Conservation (phyloP, 2,329 filamentous ascomycete species). For the Beauveria asiatica region DNA sequence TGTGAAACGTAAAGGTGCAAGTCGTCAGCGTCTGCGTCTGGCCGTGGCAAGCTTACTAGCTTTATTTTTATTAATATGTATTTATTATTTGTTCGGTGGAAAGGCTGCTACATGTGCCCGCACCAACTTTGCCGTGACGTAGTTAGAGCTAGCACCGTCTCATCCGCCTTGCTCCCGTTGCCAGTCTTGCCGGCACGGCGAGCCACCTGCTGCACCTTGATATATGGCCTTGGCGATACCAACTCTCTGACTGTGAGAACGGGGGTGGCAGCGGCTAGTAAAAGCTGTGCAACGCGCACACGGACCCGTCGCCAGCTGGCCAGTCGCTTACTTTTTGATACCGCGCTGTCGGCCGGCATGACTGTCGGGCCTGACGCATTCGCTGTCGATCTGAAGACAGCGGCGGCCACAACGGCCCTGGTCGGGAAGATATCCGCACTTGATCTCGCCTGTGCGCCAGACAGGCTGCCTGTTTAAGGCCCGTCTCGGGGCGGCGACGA, state of each 20-base stretch:
- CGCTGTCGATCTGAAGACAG: constrained; percentile 47
- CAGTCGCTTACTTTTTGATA: constrained; percentile 57
- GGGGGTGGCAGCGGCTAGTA: constrained; percentile 4
- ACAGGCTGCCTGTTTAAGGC: constrained; percentile 43
- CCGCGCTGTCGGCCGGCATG: constrained; percentile 67
- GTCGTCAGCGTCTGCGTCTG: too few species aligned
- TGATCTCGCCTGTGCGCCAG: constrained; percentile 60
- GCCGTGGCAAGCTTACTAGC: too few species aligned
- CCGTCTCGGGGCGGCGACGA: background rate
- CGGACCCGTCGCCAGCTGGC: background rate
- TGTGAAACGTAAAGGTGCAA: too few species aligned
- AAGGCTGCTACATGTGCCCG: too few species aligned
- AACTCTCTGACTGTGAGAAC: constrained; percentile 58
- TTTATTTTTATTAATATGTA: too few species aligned
- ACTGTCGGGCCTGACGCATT: constrained; percentile 64
- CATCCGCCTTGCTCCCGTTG: constrained; percentile 33
- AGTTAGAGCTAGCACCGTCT: constrained; percentile 36
- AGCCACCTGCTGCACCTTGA: constrained; percentile 63
- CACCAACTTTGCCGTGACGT: too few species aligned
- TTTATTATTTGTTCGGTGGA: too few species aligned
- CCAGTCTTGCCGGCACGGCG: constrained; percentile 33
- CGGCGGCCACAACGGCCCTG: constrained; percentile 50
- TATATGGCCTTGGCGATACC: constrained; percentile 66
- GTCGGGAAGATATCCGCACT: constrained; percentile 49
- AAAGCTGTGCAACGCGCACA: background rate